phyloP scores from a whole-genome alignment of 108 stramenopile species.

The Aurantiochytrium sp. region DNA sequence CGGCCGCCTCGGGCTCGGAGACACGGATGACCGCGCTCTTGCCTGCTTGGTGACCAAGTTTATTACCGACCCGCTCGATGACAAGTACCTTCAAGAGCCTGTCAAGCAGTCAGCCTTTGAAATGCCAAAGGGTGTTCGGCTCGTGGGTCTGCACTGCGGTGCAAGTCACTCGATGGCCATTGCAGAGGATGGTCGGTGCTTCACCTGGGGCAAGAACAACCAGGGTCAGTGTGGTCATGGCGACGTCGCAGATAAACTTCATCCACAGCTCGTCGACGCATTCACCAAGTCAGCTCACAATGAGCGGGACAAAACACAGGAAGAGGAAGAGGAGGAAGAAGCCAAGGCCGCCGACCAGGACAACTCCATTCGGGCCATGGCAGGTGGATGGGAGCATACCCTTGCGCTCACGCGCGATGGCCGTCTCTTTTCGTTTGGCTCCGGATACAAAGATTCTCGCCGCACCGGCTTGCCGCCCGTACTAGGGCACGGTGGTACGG shows the following conservation, averaged over 20 bases:
- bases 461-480: not conserved
- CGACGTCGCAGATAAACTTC: not conserved
- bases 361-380: not conserved
- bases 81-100: not conserved
- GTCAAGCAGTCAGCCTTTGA: not conserved
- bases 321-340: not conserved
- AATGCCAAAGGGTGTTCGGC: not conserved
- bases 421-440: not conserved
- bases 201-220: slow-evolving; percentile 40
- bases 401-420: not conserved
- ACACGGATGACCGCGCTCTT: slow-evolving; percentile 14
- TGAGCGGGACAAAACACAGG: not conserved
- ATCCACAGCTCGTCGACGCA: not conserved
- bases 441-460: slow-evolving; percentile 16
- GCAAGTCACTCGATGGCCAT: slow-evolving; percentile 44
- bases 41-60: slow-evolving; percentile 4
- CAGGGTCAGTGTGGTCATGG: slow-evolving; percentile 53
- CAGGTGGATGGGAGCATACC: slow-evolving; percentile 9
- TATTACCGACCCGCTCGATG: not conserved
- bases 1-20: slow-evolving; percentile 14
- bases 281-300: not conserved
- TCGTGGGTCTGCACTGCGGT: slow-evolving; percentile 33
- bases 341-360: not conserved
- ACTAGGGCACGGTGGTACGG: not conserved
- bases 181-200: slow-evolving; percentile 33